Base-by-base conservation (phyloP, 768 basidiomycete genomes). In the Naganishia antarctica region DNA sequence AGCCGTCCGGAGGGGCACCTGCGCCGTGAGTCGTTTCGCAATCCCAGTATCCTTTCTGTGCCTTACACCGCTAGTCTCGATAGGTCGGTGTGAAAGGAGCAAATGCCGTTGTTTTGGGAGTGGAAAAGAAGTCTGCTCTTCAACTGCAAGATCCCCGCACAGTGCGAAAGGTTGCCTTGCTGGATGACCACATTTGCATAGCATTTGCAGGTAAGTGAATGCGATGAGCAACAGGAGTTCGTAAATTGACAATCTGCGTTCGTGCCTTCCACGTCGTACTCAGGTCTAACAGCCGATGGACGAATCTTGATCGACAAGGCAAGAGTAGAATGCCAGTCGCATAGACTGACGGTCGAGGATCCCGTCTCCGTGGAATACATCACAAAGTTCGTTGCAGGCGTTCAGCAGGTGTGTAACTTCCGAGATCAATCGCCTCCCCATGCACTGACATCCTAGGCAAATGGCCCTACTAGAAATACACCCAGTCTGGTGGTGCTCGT, bases 361-460 rank as follows among this genome's bases (percentile, higher is more conserved):
- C 96, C 96, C 13, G 96, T 96, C 57, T 91, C 90, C 18, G 89
- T 99, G 29, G 96, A 99, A 78, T 99, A 98, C 74, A 97, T 99
- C 73, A 96, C 96, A 29, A 86, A 94, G 75, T 89, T 96, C 79
- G 88, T 99, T 74, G 96, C 96, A 60, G 91, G 92, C n/a, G 91
- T 98, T 69, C 94, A 99, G 79, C 96, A 99, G 84, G 94, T 91
- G 6, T 2, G 40, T 9, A n/a, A 11, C 18, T 26, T 21, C 12
- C 21, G 25, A 41, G 13, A 18, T 45, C 29, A 26, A 28, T 21
- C 43, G 28, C 43, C 18, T 32, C 16, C 15, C 15, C n/a, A n/a
- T n/a, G 12, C 3, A 41, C 28, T 29, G 16, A 46, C 21, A 2
- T 3, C 7, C 5, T 12, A 18, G 3, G 15, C 21, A 23, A 4